Percentiles rank a stretch among this genome's conserved stretches.
phyloP scores from a whole-genome alignment of 305 asterid genomes.

The Euphrasia arctica region DNA sequence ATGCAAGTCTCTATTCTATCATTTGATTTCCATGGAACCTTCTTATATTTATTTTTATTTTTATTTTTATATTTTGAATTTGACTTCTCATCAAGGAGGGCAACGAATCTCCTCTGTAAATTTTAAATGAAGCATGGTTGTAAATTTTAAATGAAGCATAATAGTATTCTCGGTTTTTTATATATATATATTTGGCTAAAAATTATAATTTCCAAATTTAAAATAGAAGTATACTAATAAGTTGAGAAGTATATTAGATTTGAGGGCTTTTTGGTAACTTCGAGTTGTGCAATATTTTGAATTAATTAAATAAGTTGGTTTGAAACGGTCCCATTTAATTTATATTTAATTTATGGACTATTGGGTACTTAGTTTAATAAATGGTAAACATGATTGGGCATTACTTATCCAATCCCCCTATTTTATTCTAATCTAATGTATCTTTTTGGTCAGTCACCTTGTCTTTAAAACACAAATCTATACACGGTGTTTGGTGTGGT shows the following conservation, averaged over 20 bases:
- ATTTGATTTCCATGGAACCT: constrained; percentile 6
- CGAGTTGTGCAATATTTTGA: neutral
- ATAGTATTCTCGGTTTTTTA: too few species aligned
- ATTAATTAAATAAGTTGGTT: neutral
- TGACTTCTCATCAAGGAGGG: neutral
- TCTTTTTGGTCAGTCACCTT: neutral
- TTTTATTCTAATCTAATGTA: neutral
- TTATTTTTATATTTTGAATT: neutral
- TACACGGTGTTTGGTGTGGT: constrained; percentile 11
- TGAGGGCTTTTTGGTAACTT: neutral
- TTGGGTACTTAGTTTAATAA: neutral
- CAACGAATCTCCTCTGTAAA: too few species aligned
- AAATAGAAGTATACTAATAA: too few species aligned
- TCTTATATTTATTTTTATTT: neutral
- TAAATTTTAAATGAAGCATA: too few species aligned
- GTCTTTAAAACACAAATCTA: neutral
- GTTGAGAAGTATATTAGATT: neutral
- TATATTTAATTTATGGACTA: neutral
- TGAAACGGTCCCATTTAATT: neutral
- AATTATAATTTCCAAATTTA: too few species aligned
- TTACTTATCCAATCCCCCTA: neutral
- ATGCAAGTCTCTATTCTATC: neutral
- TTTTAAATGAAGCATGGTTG: too few species aligned
- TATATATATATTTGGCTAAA: too few species aligned
- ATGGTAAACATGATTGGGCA: neutral